phyloP scores from a whole-genome alignment of 805 yeast genomes.

The Metschnikowia chrysomelidarum region DNA sequence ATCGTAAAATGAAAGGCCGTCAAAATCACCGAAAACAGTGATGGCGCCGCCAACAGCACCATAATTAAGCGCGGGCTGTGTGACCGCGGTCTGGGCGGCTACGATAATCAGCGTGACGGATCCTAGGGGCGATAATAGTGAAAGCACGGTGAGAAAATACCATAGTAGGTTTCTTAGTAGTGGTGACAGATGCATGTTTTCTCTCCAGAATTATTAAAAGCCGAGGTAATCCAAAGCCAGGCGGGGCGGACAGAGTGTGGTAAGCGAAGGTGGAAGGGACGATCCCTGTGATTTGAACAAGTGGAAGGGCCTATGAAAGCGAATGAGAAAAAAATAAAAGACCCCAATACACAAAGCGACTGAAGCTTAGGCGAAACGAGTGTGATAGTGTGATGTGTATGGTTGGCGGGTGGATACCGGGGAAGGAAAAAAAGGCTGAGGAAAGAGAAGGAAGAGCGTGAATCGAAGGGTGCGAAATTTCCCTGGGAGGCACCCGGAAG shows the following conservation, averaged over 20 bases:
- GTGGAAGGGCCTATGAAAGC: not conserved
- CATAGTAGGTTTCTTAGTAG: conserved; percentile 10
- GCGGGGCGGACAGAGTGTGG: not conserved
- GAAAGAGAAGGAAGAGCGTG: conserved; percentile 1
- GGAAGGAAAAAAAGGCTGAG: not conserved
- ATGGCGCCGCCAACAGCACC: conserved; percentile 17
- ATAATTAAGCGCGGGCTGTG: conserved; percentile 17
- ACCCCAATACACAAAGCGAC: not conserved
- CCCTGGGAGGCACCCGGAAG: conserved; percentile 7
- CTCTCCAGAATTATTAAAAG: not conserved
- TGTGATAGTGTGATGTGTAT: not conserved
- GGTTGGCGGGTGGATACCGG: conserved; percentile 1
- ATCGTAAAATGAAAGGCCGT: conserved; percentile 18
- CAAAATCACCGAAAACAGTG: conserved; percentile 18
- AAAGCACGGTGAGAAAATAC: not conserved
- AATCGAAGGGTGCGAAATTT: not conserved
- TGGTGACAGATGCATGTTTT: conserved; percentile 4
- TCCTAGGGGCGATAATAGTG: not conserved
- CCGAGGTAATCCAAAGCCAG: not conserved
- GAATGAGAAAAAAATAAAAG: not conserved
- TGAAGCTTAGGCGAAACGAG: not conserved
- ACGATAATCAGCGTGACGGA: conserved; percentile 1
- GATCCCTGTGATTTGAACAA: not conserved
- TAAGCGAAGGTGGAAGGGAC: not conserved
- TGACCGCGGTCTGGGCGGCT: too few species aligned